phyloP scores from a whole-genome alignment of 2,329 filamentous ascomycete species.

The Periconia sp. region DNA sequence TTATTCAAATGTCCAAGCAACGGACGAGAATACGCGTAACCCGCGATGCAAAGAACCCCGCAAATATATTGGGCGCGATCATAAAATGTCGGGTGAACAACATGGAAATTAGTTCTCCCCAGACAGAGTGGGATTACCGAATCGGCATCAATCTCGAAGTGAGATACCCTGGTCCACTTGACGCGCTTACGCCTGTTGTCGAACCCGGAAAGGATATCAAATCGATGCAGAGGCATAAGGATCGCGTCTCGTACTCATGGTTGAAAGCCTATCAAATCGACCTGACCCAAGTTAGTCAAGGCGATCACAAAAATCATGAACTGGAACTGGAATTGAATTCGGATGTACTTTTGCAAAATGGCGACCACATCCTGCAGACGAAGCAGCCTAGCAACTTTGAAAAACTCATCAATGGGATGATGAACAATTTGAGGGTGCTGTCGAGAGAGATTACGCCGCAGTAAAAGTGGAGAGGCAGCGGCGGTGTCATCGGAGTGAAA shows the following conservation, averaged over 20 bases:
- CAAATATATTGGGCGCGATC: slow-evolving; percentile 74
- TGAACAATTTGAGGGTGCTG: slow-evolving; percentile 62
- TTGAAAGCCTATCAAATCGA: slow-evolving; percentile 81
- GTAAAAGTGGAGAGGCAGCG: not conserved
- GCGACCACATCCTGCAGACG: slow-evolving; percentile 54
- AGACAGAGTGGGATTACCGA: slow-evolving; percentile 80
- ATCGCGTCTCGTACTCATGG: slow-evolving; percentile 88
- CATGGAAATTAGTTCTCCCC: slow-evolving; percentile 81
- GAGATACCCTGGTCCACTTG: slow-evolving; percentile 68
- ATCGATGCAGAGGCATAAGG: slow-evolving; percentile 71
- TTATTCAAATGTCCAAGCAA: slow-evolving; percentile 46
- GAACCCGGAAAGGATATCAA: slow-evolving; percentile 45
- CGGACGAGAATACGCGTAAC: slow-evolving; percentile 57
- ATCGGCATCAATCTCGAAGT: slow-evolving; percentile 96
- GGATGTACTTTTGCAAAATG: slow-evolving; percentile 65
- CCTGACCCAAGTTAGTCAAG: slow-evolving; percentile 78
- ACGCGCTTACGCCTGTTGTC: slow-evolving; percentile 50
- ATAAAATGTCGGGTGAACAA: slow-evolving; percentile 89
- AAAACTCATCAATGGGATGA: slow-evolving; percentile 69
- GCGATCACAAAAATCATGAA: slow-evolving; percentile 70
- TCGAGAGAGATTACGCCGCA: slow-evolving; percentile 37
- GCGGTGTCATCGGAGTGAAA: not conserved
- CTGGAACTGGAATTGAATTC: slow-evolving; percentile 77
- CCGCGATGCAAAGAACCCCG: slow-evolving; percentile 68
- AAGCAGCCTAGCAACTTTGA: slow-evolving; percentile 54